Evolutionary conservation across 2,329 filamentous ascomycete species (phyloP), one percentile per base, ranked within the genome.

Genomic region (Diatrype stigma): DNA sequence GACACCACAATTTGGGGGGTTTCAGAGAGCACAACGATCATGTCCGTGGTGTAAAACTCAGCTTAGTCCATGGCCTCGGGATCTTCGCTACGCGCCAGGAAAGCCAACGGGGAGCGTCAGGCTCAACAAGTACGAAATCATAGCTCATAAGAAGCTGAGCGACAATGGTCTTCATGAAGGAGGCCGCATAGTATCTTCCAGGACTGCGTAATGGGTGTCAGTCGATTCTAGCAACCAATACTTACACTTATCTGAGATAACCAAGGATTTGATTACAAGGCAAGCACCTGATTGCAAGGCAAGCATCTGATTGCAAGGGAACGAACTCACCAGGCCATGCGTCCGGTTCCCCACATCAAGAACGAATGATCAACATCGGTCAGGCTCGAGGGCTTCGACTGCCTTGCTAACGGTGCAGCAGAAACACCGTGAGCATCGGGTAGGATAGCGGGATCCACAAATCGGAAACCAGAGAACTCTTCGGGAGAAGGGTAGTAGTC

Each of bases 401-500:
- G 34, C 11, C 4, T n/a, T n/a, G n/a, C n/a, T n/a, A n/a, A n/a
- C n/a, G n/a, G 10, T 5, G 26, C 5, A 30, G 26, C 10, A 6
- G 26, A 30, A 30, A 10, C 10, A 30, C 10, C 26, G 26, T 5
- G 26, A 30, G 26, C 26, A 10, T 10, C 26, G n/a, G 11, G 14
- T 4, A 37, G 34, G 34, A 37, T 37, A 4, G 14, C 34, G 6
- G 34, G 34, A 16, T 37, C 34, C 32, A 26, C 37, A 16, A 47
- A 48, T 3, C 57, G 16, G 46, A 59, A 59, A 0, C 51, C 50
- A 14, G 50, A 26, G 16, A 59, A 56, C 3, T 34, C 32, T 1
- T 37, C 14, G 3, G 52, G 44, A 2, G 35, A 2, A 4, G 47
- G 50, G 42, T 50, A 56, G 14, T 40, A 19, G 2, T 32, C 30